Conservation (phyloP, 2,329 filamentous ascomycete species). For the Daldinia sp. region DNA sequence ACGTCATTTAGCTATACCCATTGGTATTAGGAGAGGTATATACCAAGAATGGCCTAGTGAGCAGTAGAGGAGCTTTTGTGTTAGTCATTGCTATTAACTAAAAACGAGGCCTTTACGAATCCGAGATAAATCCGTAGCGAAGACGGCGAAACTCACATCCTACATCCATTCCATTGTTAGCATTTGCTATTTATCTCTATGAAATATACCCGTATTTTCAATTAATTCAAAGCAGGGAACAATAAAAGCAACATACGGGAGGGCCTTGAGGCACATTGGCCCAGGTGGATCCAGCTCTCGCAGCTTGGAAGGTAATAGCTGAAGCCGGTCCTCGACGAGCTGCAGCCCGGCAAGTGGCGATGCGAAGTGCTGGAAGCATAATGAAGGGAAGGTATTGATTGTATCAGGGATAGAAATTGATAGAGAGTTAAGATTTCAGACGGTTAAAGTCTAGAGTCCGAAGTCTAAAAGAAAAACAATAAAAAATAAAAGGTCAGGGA, state of each 20-base stretch:
- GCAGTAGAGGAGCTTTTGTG: slow-evolving; percentile 39
- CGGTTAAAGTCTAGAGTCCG: neutral
- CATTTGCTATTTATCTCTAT: slow-evolving; percentile 13
- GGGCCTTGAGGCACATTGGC: slow-evolving; percentile 91
- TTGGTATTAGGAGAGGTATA: slow-evolving; percentile 48
- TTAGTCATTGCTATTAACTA: slow-evolving; percentile 38
- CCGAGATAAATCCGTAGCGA: slow-evolving; percentile 15
- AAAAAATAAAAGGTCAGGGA: neutral
- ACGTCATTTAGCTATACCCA: slow-evolving; percentile 37
- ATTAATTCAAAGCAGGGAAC: slow-evolving; percentile 14
- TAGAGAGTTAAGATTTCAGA: neutral
- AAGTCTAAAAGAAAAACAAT: neutral
- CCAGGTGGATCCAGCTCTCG: slow-evolving; percentile 82
- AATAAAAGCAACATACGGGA: slow-evolving; percentile 73
- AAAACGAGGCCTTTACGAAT: slow-evolving; percentile 18
- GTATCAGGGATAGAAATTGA: neutral
- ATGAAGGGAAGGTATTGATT: slow-evolving; percentile 44
- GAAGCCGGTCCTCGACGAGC: slow-evolving; percentile 53
- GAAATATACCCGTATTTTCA: slow-evolving; percentile 39
- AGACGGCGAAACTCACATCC: slow-evolving; percentile 53
- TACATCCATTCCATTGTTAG: slow-evolving; percentile 44
- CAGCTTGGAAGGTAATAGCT: slow-evolving; percentile 56
- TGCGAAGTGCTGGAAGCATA: slow-evolving; percentile 69
- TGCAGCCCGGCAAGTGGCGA: slow-evolving; percentile 63
- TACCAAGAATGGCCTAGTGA: slow-evolving; percentile 80